A percentile compares a stretch with the other conserved stretches of the same genome.
phyloP scores from a whole-genome alignment of 108 stramenopile genomes.

The Heterococcus sp. region DNA sequence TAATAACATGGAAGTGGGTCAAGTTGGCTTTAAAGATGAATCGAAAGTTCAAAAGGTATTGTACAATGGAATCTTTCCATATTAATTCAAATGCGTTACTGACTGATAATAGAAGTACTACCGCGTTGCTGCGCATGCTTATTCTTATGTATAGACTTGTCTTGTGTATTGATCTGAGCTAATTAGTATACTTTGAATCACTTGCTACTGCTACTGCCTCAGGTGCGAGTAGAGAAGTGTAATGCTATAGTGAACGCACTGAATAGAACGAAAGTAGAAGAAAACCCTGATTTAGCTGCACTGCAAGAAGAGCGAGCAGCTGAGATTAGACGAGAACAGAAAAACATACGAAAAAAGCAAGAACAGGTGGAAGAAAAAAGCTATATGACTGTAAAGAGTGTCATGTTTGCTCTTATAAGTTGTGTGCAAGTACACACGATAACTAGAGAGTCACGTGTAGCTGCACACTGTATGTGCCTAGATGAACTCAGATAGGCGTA shows the following conservation, averaged over 20 bases:
- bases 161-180: slow-evolving; percentile 12
- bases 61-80: too few species aligned
- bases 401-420: neutral
- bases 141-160: neutral
- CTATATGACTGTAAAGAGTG: slow-evolving; percentile 4
- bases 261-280: slow-evolving; percentile 55
- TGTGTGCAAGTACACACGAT: too few species aligned
- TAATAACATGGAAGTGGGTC: slow-evolving; percentile 59
- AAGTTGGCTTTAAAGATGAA: slow-evolving; percentile 62
- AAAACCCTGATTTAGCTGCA: slow-evolving; percentile 52
- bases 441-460: too few species aligned
- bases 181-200: neutral
- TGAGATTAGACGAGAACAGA: slow-evolving; percentile 33
- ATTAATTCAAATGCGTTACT: too few species aligned
- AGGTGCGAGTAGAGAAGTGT: slow-evolving; percentile 56
- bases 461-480: neutral
- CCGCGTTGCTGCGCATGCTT: neutral
- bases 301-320: slow-evolving; percentile 41
- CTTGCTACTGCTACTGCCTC: neutral
- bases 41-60: slow-evolving; percentile 50
- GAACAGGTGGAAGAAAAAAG: slow-evolving; percentile 10
- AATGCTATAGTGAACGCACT: slow-evolving; percentile 57
- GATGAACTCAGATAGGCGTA: neutral
- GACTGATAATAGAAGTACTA: neutral
- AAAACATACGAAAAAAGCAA: slow-evolving; percentile 30